Percentiles rank a stretch among this genome's conserved stretches.
Evolutionary conservation across 2,329 filamentous ascomycete species (phyloP).

Genomic region (Ophiostoma sp.): DNA sequence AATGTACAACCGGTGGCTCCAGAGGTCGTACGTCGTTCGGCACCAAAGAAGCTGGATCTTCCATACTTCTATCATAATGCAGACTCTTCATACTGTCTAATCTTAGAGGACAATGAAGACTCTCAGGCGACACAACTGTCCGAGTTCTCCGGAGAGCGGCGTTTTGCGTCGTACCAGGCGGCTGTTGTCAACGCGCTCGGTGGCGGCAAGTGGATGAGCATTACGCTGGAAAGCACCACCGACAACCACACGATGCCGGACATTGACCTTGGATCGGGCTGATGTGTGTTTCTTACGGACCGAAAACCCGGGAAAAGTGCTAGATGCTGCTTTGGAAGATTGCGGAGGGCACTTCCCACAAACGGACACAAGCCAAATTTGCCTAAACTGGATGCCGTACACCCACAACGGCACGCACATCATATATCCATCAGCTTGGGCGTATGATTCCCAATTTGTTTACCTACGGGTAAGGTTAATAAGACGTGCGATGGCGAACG

Average conservation of each 20-base stretch:
- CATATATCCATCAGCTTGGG: background rate
- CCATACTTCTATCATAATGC: constrained; percentile 18
- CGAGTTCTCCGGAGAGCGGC: background rate
- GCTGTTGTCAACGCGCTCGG: constrained; percentile 34
- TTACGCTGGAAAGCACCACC: constrained; percentile 42
- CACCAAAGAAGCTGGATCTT: background rate
- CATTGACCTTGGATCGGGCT: constrained; percentile 37
- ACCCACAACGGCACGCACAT: background rate
- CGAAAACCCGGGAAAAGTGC: background rate
- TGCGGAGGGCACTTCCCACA: background rate
- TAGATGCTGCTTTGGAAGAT: background rate
- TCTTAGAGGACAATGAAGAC: background rate
- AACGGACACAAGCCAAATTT: background rate
- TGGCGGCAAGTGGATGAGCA: constrained; percentile 29
- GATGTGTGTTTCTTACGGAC: background rate
- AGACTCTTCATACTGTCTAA: background rate
- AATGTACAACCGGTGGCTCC: background rate
- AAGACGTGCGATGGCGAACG: background rate
- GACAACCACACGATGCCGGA: constrained; percentile 43
- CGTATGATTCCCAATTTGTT: background rate
- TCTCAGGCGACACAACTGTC: background rate
- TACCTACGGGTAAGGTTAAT: background rate
- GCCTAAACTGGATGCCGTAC: constrained; percentile 19
- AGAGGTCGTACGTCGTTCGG: background rate
- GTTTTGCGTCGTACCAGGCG: constrained; percentile 36